Evolutionary conservation across 2,329 filamentous ascomycete genomes (phyloP), one percentile per base, ranked within the genome.

Genomic region (Aspergillus brunneoviolaceus): DNA sequence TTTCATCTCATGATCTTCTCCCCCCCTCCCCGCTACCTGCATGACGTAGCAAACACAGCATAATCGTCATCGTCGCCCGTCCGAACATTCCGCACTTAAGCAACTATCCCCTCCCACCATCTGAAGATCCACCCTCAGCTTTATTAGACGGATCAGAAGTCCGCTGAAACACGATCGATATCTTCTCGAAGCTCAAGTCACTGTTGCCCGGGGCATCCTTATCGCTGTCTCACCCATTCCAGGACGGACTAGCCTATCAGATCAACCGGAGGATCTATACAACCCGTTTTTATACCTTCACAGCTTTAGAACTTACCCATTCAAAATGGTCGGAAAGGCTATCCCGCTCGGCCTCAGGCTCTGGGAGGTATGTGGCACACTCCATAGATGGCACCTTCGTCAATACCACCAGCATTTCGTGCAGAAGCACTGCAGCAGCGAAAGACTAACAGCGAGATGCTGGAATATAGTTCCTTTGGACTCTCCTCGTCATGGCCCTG

Each of bases 401-500:
- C 23, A 7, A 7, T 21, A 39, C 19, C 27, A 39, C 19, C 27
- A 14, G 25, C 49, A 21, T n/a, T 48, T 11, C 49, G 19, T n/a
- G 16, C 1, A 7, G 47, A 29, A 45, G 33, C 23, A 42, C 4
- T n/a, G 14, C 2, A 12, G 51, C 25, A 31, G 33, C 16, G 19
- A 19, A 21, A 21, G 29, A 27, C 11, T n/a, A 53, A 52, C n/a
- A 29, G 47, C 59, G 57, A 51, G 67, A 54, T n/a, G 29, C 16
- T 47, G 11, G 9, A 29, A 19, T 42, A 29, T 48, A 88, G 85
- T 84, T 87, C 74, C 53, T 87, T 69, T 87, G 81, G 76, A 79
- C 84, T 35, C 71, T 87, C 59, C 79, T 89, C 68, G 74, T 87
- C 69, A 84, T 87, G 78, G 80, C 84, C 12, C 78, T 89, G 50